Evolutionary conservation across 495 filamentous ascomycete genomes (phyloP).

Genomic region (Hypomontagnella monticulosa): DNA sequence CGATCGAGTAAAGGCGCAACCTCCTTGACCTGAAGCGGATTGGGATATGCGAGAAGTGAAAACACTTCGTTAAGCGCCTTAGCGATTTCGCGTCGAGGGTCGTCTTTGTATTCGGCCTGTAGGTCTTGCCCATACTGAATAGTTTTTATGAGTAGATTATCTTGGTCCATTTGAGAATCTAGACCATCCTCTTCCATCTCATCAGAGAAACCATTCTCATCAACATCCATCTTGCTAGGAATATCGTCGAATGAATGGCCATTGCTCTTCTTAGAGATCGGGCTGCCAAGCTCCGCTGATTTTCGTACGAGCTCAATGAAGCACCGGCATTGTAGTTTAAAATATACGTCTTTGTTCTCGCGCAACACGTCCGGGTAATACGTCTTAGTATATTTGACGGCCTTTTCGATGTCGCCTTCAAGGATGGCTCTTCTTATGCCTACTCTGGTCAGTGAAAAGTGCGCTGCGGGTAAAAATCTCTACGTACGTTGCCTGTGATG

Average conservation of each 20-base stretch:
- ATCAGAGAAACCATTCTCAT: slow-evolving; percentile 54
- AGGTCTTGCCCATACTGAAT: slow-evolving; percentile 85
- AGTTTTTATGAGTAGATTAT: slow-evolving; percentile 64
- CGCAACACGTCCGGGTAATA: slow-evolving; percentile 85
- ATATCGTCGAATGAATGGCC: slow-evolving; percentile 65
- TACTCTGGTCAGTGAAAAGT: slow-evolving; percentile 48
- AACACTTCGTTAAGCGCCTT: slow-evolving; percentile 87
- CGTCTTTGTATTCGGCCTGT: slow-evolving; percentile 75
- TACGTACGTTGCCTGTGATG: slow-evolving; percentile 83
- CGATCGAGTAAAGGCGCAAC: slow-evolving; percentile 83
- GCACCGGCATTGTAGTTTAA: slow-evolving; percentile 88
- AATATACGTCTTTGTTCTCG: slow-evolving; percentile 89
- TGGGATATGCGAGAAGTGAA: slow-evolving; percentile 84
- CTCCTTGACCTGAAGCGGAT: slow-evolving; percentile 78
- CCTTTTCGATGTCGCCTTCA: slow-evolving; percentile 91
- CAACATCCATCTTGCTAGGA: slow-evolving; percentile 78
- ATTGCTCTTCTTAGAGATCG: slow-evolving; percentile 42
- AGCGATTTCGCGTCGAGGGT: slow-evolving; percentile 71
- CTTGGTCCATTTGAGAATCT: slow-evolving; percentile 37
- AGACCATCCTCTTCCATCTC: slow-evolving; percentile 66
- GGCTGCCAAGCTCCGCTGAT: slow-evolving; percentile 72
- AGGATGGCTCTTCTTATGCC: slow-evolving; percentile 89
- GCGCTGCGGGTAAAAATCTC: slow-evolving; percentile 4
- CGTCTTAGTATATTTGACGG: slow-evolving; percentile 78
- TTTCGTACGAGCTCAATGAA: slow-evolving; percentile 96